A percentile compares a stretch with the other conserved stretches of the same genome.
Conservation (phyloP, 176 grass and related monocot genomes). For the Paspalum vaginatum region DNA sequence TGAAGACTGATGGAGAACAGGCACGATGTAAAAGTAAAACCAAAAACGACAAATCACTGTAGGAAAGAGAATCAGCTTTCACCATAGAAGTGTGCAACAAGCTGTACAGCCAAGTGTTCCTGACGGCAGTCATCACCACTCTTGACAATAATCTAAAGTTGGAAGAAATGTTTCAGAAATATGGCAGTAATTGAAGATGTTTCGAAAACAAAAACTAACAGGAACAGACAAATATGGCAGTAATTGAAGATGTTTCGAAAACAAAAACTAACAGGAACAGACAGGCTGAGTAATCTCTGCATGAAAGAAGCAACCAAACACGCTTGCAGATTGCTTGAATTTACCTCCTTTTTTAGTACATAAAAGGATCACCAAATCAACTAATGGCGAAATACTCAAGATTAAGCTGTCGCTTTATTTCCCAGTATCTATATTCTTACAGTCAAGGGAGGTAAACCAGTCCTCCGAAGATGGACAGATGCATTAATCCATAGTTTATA, state of each 20-base stretch:
- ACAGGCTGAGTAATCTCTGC: neutral
- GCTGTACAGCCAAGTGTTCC: constrained; percentile 95
- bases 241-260: constrained; percentile 22
- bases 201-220: constrained; percentile 16
- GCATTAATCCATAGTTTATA: neutral
- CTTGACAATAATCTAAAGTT: constrained; percentile 92
- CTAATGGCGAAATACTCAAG: neutral
- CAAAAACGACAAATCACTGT: neutral
- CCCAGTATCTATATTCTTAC: constrained; percentile 12
- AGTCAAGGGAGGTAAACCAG: neutral
- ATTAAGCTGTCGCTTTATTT: neutral
- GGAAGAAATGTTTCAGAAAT: constrained; percentile 33
- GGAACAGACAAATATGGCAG: neutral
- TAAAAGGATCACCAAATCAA: neutral
- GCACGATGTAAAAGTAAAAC: neutral
- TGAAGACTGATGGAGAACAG: neutral
- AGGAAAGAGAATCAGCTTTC: constrained; percentile 24
- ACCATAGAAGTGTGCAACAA: constrained; percentile 99
- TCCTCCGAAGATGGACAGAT: neutral
- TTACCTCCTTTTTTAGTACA: neutral
- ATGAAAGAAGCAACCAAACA: constrained; percentile 27
- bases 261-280: neutral
- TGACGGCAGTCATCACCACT: constrained; percentile 99
- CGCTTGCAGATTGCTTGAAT: constrained; percentile 7
- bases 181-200: constrained; percentile 1